phyloP scores from a whole-genome alignment of 2,329 filamentous ascomycete genomes.

The Alternaria dauci region DNA sequence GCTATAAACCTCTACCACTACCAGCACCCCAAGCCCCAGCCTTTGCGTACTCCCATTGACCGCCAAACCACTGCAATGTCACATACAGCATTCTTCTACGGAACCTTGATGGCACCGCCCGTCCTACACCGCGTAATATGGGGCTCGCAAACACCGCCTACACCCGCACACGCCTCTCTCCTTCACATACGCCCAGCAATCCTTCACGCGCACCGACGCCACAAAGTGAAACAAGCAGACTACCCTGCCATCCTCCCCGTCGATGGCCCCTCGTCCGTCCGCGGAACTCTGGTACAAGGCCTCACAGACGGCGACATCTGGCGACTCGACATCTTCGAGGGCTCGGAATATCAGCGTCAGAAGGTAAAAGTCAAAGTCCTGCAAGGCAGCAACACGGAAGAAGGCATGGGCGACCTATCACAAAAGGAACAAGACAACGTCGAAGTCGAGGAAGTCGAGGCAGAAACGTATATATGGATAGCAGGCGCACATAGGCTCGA shows the following conservation, averaged over 20 bases:
- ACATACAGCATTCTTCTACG: constrained; percentile 71
- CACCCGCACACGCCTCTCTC: constrained; percentile 58
- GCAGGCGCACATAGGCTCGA: constrained; percentile 65
- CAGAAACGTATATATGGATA: constrained; percentile 63
- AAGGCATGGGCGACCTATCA: constrained; percentile 33
- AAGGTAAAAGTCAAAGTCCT: constrained; percentile 58
- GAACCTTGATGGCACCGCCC: constrained; percentile 81
- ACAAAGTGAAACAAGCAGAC: constrained; percentile 73
- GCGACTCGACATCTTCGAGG: constrained; percentile 84
- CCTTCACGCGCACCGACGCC: constrained; percentile 75
- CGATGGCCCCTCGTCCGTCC: constrained; percentile 57
- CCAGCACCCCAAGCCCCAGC: constrained; percentile 1
- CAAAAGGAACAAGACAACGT: constrained; percentile 37
- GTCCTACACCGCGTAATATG: constrained; percentile 89
- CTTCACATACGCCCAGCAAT: constrained; percentile 77
- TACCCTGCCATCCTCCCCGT: constrained; percentile 78
- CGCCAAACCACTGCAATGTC: constrained; percentile 35
- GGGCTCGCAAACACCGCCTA: constrained; percentile 61
- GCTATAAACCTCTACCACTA: constrained; percentile 15
- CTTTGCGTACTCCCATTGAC: background rate
- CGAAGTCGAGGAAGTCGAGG: constrained; percentile 53
- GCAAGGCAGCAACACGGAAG: constrained; percentile 16
- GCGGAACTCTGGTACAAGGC: constrained; percentile 78
- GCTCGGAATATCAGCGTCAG: constrained; percentile 71
- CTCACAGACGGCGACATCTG: constrained; percentile 78